Evolutionary conservation across 441 rosid genomes (phyloP), one percentile per base, ranked within the genome.

Genomic region (Macaranga tanarius): DNA sequence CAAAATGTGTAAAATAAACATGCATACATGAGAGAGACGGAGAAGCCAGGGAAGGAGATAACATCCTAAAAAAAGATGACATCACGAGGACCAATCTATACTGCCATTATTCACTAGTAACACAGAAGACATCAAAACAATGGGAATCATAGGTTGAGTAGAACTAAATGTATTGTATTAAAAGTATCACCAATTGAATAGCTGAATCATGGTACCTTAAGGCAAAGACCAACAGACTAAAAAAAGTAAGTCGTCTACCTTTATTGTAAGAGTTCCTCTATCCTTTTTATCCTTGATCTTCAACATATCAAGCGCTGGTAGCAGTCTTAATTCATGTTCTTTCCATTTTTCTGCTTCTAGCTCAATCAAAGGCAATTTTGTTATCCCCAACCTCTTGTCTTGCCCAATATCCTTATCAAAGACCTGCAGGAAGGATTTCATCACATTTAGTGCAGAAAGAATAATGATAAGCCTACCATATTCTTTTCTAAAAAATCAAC

Each of bases 271-370:
- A 64, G 82, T 92, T 83, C 97, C 97, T 82, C 99, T 82, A 74
- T 95, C 99, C 81, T 88, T 92, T 86, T 92, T 89, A 77, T 95
- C 99, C 82, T 92, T 95, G 38, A 91, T 83, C 85, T 90, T 95
- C 84, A 91, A 65, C 74, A 89, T 92, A 83, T 92, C 97, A 62
- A 95, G 95, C n/a, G 97, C 84, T 56, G 97, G 84, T 44, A 87
- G 78, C 62, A 95, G 84, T 82, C 87, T 85, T 78, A 91, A 67
- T 66, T 86, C 88, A 65, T 84, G 31, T 68, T 88, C 89, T 65
- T 82, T 88, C 73, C 74, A 74, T 31, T 77, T 77, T 51, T 83
- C 96, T 1, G 82, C 81, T 81, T 87, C 88, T 64, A 95, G 83
- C 6, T 83, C 89, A 80, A 78, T 80, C 64, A 95, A 77, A 58